Conservation (phyloP, 805 yeast species). For the Kodamaea restingae region DNA sequence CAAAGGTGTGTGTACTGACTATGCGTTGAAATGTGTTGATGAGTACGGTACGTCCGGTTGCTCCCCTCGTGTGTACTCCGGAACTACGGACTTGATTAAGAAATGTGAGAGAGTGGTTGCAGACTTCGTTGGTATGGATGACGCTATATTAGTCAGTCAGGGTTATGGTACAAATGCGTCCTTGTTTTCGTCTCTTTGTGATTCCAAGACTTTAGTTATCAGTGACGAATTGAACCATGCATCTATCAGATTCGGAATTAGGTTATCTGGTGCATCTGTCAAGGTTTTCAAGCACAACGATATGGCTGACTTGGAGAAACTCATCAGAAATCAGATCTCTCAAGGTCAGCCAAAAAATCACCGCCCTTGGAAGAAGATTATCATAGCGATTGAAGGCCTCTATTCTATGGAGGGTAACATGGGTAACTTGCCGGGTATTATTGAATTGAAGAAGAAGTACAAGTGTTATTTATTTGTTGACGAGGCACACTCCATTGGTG, state of each 20-base stretch:
- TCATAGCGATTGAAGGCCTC: conserved; percentile 87
- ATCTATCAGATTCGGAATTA: conserved; percentile 90
- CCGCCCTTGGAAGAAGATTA: conserved; percentile 90
- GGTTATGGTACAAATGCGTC: conserved; percentile 96
- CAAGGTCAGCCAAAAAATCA: conserved; percentile 94
- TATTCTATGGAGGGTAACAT: conserved; percentile 92
- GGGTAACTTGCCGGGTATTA: conserved; percentile 72
- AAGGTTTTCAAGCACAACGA: conserved; percentile 91
- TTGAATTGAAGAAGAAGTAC: conserved; percentile 75
- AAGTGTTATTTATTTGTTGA: conserved; percentile 88
- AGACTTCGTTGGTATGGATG: conserved; percentile 85
- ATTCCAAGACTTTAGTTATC: conserved; percentile 83
- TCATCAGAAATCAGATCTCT: conserved; percentile 78
- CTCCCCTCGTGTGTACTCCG: conserved; percentile 71
- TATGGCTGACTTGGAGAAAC: conserved; percentile 70
- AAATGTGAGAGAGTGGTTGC: conserved; percentile 78
- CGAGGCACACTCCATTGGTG: conserved; percentile 98
- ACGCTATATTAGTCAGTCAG: conserved; percentile 80
- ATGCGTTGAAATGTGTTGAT: conserved; percentile 59
- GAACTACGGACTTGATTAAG: conserved; percentile 70
- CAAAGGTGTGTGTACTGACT: conserved; percentile 83
- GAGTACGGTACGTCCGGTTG: conserved; percentile 74
- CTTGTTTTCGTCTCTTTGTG: conserved; percentile 76
- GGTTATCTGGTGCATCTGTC: conserved; percentile 89
- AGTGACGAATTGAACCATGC: conserved; percentile 95